Evolutionary conservation across 1,139 yeast genomes (phyloP), one percentile per base, ranked within the genome.

Genomic region (Hanseniaspora gamundiae): DNA sequence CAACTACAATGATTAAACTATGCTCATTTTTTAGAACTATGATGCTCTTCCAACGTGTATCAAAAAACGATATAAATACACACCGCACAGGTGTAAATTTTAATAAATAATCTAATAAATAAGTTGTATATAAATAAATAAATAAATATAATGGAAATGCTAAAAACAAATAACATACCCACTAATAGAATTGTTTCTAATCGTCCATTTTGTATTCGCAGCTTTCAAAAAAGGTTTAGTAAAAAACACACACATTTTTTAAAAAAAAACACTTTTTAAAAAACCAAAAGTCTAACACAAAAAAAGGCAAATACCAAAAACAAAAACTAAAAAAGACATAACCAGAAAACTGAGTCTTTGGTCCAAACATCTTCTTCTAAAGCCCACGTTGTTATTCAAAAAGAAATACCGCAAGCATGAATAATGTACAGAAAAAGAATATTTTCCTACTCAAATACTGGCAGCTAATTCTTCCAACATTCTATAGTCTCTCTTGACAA

Each of bases 401-500:
- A n/a, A n/a, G n/a, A n/a, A n/a, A n/a, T n/a, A n/a, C n/a, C 16
- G 17, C 11, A 22, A 24, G 19, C 27, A 26, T 17, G 14, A 14
- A 46, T 27, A 43, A 38, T n/a, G 28, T 26, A 39, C 22, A 16
- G 10, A 6, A 13, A 13, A 30, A 22, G 27, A n/a, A 14, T 40
- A 16, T 29, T 28, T 4, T 14, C 36, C 22, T n/a, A 2, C 10
- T 47, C 41, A 54, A 52, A 30, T 30, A 30, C 35, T 30, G 35
- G 78, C 77, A 39, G 86, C 87, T 51, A 79, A 67, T 57, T 80
- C 88, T 62, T 81, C 87, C 57, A 82, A 68, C 52, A 80, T 65
- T 57, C 76, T 78, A 65, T 73, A 83, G 62, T 81, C 77, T 65
- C 95, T 78, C 65, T 80, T 85, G 54, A 81, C 85, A 58, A 91